Conservation (phyloP, 768 basidiomycete species). For the Hypsizygus marmoreus region DNA sequence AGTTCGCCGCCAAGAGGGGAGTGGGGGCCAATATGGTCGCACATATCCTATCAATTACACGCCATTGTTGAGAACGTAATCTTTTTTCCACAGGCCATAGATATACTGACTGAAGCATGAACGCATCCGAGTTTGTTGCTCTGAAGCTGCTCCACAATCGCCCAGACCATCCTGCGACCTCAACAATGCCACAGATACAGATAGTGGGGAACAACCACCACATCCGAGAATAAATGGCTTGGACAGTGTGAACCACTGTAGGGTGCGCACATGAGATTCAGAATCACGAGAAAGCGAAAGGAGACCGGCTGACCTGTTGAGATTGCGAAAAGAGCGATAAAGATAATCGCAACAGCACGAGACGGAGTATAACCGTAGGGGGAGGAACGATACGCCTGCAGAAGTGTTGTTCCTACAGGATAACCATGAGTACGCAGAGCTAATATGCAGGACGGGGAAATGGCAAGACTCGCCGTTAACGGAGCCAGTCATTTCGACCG, state of each 20-base stretch:
- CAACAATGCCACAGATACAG: conserved; percentile 46
- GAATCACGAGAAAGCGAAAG: not conserved
- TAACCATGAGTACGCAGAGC: not conserved
- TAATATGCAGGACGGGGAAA: not conserved
- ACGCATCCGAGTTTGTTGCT: conserved; percentile 26
- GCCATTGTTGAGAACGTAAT: not conserved
- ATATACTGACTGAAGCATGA: conserved; percentile 40
- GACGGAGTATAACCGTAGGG: conserved; percentile 44
- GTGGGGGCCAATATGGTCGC: conserved; percentile 56
- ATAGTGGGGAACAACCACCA: conserved; percentile 59
- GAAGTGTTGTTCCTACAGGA: not conserved
- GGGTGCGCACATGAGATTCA: not conserved
- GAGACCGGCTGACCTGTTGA: conserved; percentile 32
- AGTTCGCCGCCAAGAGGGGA: conserved; percentile 57
- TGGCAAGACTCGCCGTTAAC: no score
- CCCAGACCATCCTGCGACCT: conserved; percentile 57
- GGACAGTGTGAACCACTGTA: conserved; percentile 47
- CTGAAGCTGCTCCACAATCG: conserved; percentile 50
- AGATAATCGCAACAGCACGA: conserved; percentile 34
- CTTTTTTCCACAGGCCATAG: no score
- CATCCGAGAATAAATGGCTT: conserved; percentile 43
- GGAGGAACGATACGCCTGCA: conserved; percentile 2
- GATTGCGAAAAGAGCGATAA: conserved; percentile 40
- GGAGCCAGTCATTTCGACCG: no score
- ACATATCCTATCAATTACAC: conserved; percentile 31